A percentile compares a stretch with the other conserved stretches of the same genome.
Conservation (phyloP, 257 asterid genomes). For the Schizonepeta tenuifolia region DNA sequence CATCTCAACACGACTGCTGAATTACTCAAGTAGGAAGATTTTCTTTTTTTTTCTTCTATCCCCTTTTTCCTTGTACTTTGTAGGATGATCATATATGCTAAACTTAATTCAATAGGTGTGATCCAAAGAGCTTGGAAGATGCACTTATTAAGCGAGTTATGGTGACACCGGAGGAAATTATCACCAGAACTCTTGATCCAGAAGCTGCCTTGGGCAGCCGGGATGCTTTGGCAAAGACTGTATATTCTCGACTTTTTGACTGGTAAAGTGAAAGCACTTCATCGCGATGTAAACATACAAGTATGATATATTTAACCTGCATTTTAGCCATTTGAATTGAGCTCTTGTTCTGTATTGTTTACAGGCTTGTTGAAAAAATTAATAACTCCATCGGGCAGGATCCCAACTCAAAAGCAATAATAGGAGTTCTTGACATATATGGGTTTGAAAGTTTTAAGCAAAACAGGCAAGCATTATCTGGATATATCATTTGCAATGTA, state of each 20-base stretch:
- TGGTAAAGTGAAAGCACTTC: conserved; percentile 56
- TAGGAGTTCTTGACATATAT: conserved; percentile 98
- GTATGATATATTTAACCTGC: conserved; percentile 10
- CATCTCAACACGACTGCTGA: conserved; percentile 88
- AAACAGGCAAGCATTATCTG: conserved; percentile 55
- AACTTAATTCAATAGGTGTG: conserved; percentile 69
- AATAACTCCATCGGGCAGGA: conserved; percentile 97
- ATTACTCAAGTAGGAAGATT: conserved; percentile 69
- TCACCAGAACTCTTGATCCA: conserved; percentile 96
- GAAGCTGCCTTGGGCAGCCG: conserved; percentile 95
- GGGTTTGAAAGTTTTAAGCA: conserved; percentile 97
- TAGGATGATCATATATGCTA: conserved; percentile 24
- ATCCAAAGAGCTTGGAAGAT: conserved; percentile 94
- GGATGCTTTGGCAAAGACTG: conserved; percentile 96
- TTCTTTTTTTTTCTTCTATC: conserved; percentile 13
- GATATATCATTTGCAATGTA: conserved; percentile 24
- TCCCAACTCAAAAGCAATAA: conserved; percentile 94
- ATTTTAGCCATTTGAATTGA: conserved; percentile 32
- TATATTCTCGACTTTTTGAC: conserved; percentile 89
- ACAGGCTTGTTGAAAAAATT: conserved; percentile 96
- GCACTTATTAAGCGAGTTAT: conserved; percentile 95
- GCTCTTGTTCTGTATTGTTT: conserved; percentile 28
- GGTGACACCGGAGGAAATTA: conserved; percentile 99
- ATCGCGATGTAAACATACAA: conserved; percentile 11
- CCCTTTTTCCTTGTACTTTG: background rate